Evolutionary conservation across 2,329 filamentous ascomycete species (phyloP).

Genomic region (Aureobasidium melanogenum): DNA sequence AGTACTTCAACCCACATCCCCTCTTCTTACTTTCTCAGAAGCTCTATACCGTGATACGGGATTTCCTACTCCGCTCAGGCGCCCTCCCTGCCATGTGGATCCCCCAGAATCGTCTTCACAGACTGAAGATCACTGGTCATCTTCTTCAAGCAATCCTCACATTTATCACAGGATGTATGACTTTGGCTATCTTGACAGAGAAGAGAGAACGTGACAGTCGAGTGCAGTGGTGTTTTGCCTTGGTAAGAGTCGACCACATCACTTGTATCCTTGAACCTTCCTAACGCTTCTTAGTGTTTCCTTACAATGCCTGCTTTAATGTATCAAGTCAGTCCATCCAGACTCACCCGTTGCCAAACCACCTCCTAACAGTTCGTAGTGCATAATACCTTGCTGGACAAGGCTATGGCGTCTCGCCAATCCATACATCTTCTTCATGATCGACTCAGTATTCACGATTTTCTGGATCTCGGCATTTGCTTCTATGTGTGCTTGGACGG

Average conservation of each 20-base stretch:
- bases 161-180: constrained; percentile 50
- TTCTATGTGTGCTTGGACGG: not conserved
- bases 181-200: constrained; percentile 50
- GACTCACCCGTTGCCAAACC: not conserved
- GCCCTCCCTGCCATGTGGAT: constrained; percentile 31
- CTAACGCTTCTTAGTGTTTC: not conserved
- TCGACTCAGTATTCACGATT: not conserved
- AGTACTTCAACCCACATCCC: not conserved
- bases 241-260: constrained; percentile 35
- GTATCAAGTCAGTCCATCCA: not conserved
- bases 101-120: constrained; percentile 40
- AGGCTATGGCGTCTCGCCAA: constrained; percentile 2
- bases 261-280: not conserved
- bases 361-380: not conserved
- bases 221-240: constrained; percentile 47
- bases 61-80: not conserved
- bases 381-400: constrained; percentile 11
- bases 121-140: constrained; percentile 49
- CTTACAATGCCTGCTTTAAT: constrained; percentile 7
- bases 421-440: not conserved
- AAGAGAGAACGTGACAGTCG: constrained; percentile 44
- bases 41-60: not conserved
- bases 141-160: constrained; percentile 46
- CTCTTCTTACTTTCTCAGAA: not conserved
- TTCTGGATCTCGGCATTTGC: constrained; percentile 4